Percentiles rank a stretch among this genome's conserved stretches.
Conservation (phyloP, 345 rosid genomes). For the Arabis alpina region DNA sequence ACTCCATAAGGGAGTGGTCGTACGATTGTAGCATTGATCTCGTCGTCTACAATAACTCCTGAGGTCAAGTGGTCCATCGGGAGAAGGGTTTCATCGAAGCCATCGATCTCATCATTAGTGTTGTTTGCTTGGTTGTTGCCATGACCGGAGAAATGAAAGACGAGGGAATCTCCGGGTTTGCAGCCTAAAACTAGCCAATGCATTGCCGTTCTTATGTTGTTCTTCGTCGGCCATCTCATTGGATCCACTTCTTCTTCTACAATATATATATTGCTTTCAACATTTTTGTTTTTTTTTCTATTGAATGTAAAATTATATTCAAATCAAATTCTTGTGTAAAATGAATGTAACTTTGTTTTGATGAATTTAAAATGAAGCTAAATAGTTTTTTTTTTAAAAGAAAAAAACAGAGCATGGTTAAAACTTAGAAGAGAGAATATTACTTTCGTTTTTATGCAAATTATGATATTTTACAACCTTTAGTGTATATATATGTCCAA, state of each 20-base stretch:
- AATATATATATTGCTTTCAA: background rate
- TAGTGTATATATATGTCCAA: no score
- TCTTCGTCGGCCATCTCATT: constrained; percentile 61
- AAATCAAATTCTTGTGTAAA: no score
- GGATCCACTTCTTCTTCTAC: constrained; percentile 86
- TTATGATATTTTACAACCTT: background rate
- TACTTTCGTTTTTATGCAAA: background rate
- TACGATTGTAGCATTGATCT: constrained; percentile 78
- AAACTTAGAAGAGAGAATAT: no score
- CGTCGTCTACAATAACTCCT: constrained; percentile 89
- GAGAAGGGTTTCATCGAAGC: constrained; percentile 88
- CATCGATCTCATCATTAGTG: constrained; percentile 79
- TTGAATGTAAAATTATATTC: no score
- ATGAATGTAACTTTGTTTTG: no score
- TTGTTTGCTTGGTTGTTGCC: constrained; percentile 72
- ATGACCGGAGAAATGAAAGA: constrained; percentile 91
- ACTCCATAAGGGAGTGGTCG: constrained; percentile 84
- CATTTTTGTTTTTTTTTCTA: no score
- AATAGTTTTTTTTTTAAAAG: no score
- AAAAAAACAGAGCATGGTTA: no score
- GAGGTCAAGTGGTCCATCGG: constrained; percentile 67
- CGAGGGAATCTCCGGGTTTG: constrained; percentile 79
- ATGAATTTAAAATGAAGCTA: no score
- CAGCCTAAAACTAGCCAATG: constrained; percentile 75
- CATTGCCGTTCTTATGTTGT: constrained; percentile 74